Evolutionary conservation across 306 rosid genomes (phyloP).

Genomic region (Nissolia schottii): DNA sequence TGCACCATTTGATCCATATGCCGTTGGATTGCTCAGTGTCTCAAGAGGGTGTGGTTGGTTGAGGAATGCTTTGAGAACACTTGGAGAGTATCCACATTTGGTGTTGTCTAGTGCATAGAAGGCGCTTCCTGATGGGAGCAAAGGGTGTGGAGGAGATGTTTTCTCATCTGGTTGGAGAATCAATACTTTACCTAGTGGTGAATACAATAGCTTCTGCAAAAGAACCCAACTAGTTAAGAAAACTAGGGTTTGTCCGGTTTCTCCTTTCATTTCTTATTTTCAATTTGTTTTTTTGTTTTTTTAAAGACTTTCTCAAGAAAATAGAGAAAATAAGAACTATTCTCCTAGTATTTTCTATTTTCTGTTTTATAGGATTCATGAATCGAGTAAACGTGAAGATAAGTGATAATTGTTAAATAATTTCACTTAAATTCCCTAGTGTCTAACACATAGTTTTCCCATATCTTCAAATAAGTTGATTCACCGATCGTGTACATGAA

Average conservation of each 20-base stretch:
- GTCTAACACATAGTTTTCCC: too few species aligned
- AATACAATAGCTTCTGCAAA: conserved; percentile 73
- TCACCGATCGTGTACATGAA: too few species aligned
- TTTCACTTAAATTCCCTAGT: too few species aligned
- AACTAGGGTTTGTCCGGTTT: neutral
- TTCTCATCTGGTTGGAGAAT: conserved; percentile 78
- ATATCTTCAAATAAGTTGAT: too few species aligned
- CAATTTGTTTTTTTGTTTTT: too few species aligned
- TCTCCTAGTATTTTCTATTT: too few species aligned
- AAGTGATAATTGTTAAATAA: too few species aligned
- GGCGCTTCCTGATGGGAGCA: conserved; percentile 62
- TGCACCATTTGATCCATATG: conserved; percentile 81
- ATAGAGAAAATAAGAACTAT: too few species aligned
- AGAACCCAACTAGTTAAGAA: neutral
- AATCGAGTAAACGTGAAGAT: too few species aligned
- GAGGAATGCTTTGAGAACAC: conserved; percentile 53
- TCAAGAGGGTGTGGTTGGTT: conserved; percentile 84
- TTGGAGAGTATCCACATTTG: conserved; percentile 41
- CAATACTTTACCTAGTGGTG: conserved; percentile 73
- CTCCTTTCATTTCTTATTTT: too few species aligned
- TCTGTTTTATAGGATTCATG: too few species aligned
- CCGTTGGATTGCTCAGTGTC: conserved; percentile 82
- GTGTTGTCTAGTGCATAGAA: conserved; percentile 57
- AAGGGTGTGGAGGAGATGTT: conserved; percentile 79
- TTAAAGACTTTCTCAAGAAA: too few species aligned